Evolutionary conservation across 768 basidiomycete species (phyloP).

Genomic region (Leccinum pellstonianum): DNA sequence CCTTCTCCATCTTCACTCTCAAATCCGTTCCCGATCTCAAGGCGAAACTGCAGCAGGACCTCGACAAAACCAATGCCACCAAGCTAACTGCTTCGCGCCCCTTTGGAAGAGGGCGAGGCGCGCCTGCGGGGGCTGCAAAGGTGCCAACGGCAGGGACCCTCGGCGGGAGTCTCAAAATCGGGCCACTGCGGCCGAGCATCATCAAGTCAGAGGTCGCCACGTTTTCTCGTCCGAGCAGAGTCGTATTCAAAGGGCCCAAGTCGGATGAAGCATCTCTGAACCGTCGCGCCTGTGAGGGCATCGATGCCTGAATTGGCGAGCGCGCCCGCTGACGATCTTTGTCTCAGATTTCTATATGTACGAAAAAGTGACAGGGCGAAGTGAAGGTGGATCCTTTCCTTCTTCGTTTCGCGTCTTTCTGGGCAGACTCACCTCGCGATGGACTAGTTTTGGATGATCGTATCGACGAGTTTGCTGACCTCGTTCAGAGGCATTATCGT

Average conservation of each 20-base stretch:
- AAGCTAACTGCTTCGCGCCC: conserved; percentile 36
- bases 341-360: conserved; percentile 86
- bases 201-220: conserved; percentile 20
- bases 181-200: conserved; percentile 4
- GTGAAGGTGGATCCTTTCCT: conserved; percentile 56
- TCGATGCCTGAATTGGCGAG: not conserved
- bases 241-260: conserved; percentile 33
- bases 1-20: conserved; percentile 48
- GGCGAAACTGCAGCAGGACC: conserved; percentile 44
- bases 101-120: conserved; percentile 16
- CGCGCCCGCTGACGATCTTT: conserved; percentile 1
- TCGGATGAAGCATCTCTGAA: conserved; percentile 35
- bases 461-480: conserved; percentile 83
- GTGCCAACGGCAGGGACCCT: conserved; percentile 3
- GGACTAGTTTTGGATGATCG: conserved; percentile 73
- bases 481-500: conserved; percentile 66
- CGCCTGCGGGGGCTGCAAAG: not conserved
- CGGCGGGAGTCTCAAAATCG: conserved; percentile 16
- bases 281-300: conserved; percentile 55
- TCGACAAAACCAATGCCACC: conserved; percentile 21
- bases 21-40: conserved; percentile 44
- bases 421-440: not conserved
- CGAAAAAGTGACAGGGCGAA: conserved; percentile 82
- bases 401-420: not conserved
- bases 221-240: conserved; percentile 28